phyloP scores from a whole-genome alignment of 257 asterid species.

The Gardenia jasminoides region DNA sequence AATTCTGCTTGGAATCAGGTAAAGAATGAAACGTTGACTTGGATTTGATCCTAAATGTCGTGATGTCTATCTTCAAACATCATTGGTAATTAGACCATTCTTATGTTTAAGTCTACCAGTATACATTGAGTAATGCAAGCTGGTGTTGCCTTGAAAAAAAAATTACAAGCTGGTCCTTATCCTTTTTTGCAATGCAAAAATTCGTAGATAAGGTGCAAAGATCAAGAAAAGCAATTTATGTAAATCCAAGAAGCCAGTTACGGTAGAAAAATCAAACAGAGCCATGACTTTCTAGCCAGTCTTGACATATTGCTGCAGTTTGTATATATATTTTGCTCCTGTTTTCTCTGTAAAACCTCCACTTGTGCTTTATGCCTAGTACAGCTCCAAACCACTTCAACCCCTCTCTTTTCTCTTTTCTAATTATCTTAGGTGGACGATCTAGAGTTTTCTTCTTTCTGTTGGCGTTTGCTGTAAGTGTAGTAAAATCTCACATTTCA shows the following conservation, averaged over 20 bases:
- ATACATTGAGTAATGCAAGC: no score
- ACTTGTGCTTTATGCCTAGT: no score
- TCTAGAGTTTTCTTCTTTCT: not conserved
- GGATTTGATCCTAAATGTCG: not conserved
- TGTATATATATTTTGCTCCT: no score
- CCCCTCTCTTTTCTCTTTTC: not conserved
- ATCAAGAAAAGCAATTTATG: not conserved
- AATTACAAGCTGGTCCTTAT: not conserved
- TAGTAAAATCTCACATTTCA: not conserved
- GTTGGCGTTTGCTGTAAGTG: not conserved
- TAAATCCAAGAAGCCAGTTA: not conserved
- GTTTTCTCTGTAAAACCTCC: no score
- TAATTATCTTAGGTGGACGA: not conserved
- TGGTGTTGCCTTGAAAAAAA: no score
- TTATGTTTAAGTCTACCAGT: not conserved
- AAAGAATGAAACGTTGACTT: not conserved
- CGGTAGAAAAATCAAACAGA: not conserved
- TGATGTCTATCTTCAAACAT: not conserved
- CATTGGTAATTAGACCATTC: not conserved
- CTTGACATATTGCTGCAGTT: not conserved
- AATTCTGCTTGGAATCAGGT: slow-evolving; percentile 99
- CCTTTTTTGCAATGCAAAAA: not conserved
- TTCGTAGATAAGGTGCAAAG: not conserved
- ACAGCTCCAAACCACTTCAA: not conserved
- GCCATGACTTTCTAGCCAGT: not conserved